Evolutionary conservation across 1,284 basidiomycete species (phyloP).

Genomic region (Trametes versicolor): DNA sequence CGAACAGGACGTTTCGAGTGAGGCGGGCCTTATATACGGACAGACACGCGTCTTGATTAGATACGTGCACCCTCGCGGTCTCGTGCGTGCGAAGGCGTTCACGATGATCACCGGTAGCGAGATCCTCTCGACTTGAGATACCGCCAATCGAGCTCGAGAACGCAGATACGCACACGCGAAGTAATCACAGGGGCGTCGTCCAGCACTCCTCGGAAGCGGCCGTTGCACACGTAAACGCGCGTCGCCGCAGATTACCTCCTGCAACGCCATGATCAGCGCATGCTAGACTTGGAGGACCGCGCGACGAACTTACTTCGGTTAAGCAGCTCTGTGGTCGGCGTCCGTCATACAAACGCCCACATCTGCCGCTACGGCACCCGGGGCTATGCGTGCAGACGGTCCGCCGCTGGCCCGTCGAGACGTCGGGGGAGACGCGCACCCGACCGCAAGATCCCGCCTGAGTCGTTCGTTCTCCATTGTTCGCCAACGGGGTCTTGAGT

Average conservation of each 20-base stretch:
- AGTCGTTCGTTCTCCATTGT: background rate
- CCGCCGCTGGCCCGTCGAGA: background rate
- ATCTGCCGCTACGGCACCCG: background rate
- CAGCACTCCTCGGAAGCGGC: conserved; percentile 3
- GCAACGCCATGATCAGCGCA: conserved; percentile 21
- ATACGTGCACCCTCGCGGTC: background rate
- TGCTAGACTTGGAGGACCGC: conserved; percentile 10
- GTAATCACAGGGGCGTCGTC: conserved; percentile 10
- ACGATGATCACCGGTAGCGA: conserved; percentile 26
- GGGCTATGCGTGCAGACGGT: background rate
- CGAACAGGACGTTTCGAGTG: background rate
- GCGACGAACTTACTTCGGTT: conserved; percentile 11
- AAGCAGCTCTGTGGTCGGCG: background rate
- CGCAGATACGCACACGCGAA: conserved; percentile 2
- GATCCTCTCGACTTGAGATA: conserved; percentile 18
- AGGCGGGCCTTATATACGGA: conserved; percentile 10
- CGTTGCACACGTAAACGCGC: conserved; percentile 9
- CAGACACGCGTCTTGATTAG: conserved; percentile 5
- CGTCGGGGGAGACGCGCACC: background rate
- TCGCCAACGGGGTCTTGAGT: conserved; percentile 12
- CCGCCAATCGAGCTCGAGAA: conserved; percentile 17
- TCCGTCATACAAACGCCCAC: conserved; percentile 13
- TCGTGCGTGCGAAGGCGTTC: conserved; percentile 22
- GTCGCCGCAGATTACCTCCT: conserved; percentile 6
- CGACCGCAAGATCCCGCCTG: background rate